phyloP scores from a whole-genome alignment of 805 yeast genomes.

The baker's yeast (Saccharomyces cerevisiae) region DNA sequence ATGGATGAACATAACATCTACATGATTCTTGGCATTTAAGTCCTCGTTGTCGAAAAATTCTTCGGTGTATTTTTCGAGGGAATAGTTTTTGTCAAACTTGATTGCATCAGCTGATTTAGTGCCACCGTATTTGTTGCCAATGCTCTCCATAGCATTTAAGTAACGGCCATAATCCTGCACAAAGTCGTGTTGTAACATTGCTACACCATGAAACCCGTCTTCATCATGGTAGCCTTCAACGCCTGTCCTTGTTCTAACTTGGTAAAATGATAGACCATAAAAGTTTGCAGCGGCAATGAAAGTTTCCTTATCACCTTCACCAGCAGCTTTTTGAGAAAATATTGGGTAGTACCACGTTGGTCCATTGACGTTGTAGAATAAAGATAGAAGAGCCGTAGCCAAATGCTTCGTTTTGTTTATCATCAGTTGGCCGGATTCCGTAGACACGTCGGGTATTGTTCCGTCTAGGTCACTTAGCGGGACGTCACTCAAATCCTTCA shows the following conservation, averaged over 20 bases:
- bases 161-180: slow-evolving; percentile 42
- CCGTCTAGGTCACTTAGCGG: slow-evolving; percentile 54
- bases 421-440: slow-evolving; percentile 68
- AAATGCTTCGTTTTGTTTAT: slow-evolving; percentile 55
- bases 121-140: slow-evolving; percentile 8
- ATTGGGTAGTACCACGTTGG: slow-evolving; percentile 63
- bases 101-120: slow-evolving; percentile 4
- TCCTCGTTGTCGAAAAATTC: slow-evolving; percentile 11
- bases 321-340: slow-evolving; percentile 70
- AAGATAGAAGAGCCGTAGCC: slow-evolving; percentile 48
- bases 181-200: slow-evolving; percentile 74
- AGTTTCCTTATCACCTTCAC: slow-evolving; percentile 76
- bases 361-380: slow-evolving; percentile 62
- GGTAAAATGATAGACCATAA: slow-evolving; percentile 42
- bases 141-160: slow-evolving; percentile 13
- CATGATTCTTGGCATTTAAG: slow-evolving; percentile 7
- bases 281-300: slow-evolving; percentile 51
- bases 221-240: slow-evolving; percentile 35
- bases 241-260: slow-evolving; percentile 34
- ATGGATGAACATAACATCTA: slow-evolving; percentile 30
- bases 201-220: slow-evolving; percentile 51
- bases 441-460: slow-evolving; percentile 59
- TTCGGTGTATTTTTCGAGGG: slow-evolving; percentile 14
- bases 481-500: slow-evolving; percentile 28
- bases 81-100: slow-evolving; percentile 13